These are phyloP conservation scores for Talinum fruticosum DNA, from an alignment of 148 eudicot genomes.

Conservation along the genomic window DNA sequence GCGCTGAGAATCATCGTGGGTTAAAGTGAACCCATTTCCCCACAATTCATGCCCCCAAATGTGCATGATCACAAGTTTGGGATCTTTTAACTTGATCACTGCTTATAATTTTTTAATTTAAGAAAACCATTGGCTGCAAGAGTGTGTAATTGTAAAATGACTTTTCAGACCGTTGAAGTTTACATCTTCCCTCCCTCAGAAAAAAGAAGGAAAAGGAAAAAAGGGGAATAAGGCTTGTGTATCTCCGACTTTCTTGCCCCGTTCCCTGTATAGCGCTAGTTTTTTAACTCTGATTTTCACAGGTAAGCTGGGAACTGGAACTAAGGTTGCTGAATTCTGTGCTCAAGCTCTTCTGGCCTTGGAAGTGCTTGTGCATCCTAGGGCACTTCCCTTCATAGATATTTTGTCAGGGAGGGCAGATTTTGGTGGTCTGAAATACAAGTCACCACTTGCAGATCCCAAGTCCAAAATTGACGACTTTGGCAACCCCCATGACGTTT, in stretches of 20 bases:
- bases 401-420: slow-evolving; percentile 24
- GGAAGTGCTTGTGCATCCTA: slow-evolving; percentile 83
- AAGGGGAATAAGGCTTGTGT: background rate
- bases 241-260: background rate
- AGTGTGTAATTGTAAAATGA: too few relatives aligned
- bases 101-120: too few relatives aligned
- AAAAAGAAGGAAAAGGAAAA: too few relatives aligned
- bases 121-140: too few relatives aligned
- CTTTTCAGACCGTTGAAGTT: too few relatives aligned
- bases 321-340: slow-evolving; percentile 66
- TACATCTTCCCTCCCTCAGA: too few relatives aligned
- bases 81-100: too few relatives aligned
- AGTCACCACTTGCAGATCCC: slow-evolving; percentile 21
- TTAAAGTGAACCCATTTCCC: background rate
- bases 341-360: slow-evolving; percentile 64
- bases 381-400: slow-evolving; percentile 64
- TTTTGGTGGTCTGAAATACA: slow-evolving; percentile 27
- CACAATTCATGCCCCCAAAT: background rate
- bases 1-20: too few relatives aligned
- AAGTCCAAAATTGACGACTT: slow-evolving; percentile 16
- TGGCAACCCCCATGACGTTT: slow-evolving; percentile 32
- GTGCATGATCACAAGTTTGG: background rate
- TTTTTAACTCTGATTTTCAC: slow-evolving; percentile 12
- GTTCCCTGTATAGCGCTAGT: background rate
- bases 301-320: slow-evolving; percentile 67